Conservation (phyloP, 2,329 filamentous ascomycete genomes). For the Rhynchosporium agropyri region DNA sequence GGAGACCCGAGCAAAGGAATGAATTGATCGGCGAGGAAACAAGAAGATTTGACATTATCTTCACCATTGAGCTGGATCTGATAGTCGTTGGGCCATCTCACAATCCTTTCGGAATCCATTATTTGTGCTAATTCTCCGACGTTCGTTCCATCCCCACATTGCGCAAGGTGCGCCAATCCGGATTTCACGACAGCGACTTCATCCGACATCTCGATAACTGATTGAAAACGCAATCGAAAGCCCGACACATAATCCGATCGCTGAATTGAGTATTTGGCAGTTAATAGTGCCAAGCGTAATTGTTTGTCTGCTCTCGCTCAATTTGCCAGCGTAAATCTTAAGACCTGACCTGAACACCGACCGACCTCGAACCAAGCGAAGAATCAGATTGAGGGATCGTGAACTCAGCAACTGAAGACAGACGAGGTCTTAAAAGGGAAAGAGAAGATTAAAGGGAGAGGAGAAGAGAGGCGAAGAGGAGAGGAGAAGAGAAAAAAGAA, state of each 20-base stretch:
- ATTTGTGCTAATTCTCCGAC: slow-evolving; percentile 19
- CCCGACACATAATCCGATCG: neutral
- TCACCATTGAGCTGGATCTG: neutral
- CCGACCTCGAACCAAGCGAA: neutral
- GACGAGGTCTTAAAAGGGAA: neutral
- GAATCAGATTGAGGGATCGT: neutral
- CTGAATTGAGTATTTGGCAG: neutral
- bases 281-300: neutral
- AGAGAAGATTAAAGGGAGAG: neutral
- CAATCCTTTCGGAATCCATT: slow-evolving; percentile 3
- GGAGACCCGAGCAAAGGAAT: slow-evolving; percentile 1
- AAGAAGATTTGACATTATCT: neutral
- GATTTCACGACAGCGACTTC: slow-evolving; percentile 13
- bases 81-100: neutral
- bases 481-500: neutral
- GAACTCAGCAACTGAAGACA: neutral
- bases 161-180: slow-evolving; percentile 24
- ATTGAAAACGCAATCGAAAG: neutral
- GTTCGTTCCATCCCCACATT: slow-evolving; percentile 18
- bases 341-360: neutral
- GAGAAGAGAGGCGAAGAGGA: neutral
- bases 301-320: neutral
- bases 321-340: neutral
- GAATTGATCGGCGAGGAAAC: neutral
- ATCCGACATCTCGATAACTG: neutral